Evolutionary conservation across 139 green algal genomes (phyloP), one percentile per base, ranked within the genome.

Genomic region (Zygnema cylindricum): DNA sequence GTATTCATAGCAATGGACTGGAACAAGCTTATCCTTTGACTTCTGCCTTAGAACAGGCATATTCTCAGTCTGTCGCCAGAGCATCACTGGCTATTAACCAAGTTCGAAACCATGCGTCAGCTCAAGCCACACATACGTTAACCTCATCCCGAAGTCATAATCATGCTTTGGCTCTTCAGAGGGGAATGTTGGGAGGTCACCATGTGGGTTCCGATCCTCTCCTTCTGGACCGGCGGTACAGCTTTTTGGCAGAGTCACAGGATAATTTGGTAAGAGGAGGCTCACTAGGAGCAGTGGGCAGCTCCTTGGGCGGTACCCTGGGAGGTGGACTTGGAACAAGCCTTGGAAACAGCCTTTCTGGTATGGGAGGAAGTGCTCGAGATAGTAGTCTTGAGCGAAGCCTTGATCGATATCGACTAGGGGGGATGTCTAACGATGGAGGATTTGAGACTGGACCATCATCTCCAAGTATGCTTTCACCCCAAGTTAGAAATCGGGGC

Each of bases 151-250:
- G 49, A 7, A 63, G 49, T 63, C 49, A 63, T 63, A 63, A 16
- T 16, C 7, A 63, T 63, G 49, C 49, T 7, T 63, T 63, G 49
- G 16, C 7, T 63, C 49, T 63, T 63, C 49, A 63, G 16, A 7
- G 49, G 39, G 87, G 84, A 76, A 55, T 88, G 77, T 77, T 82
- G 85, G 69, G 84, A 90, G 41, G 86, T 87, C 79, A 81, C 89
- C 71, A 79, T 43, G 71, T 79, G 7, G 36, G 36, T n/a, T 86
- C 81, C 1, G 81, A 86, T 41, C 81, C 81, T 1, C 81, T 86
- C 43, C 43, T 86, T 32, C 42, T 55, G 25, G 81, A 40, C 49
- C 81, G 81, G 16, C 43, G 39, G 22, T 86, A 77, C 43, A 86
- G 81, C 81, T 41, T 86, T 2, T n/a, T 86, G 22, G 36, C 42